A percentile compares a stretch with the other conserved stretches of the same genome.
phyloP scores from a whole-genome alignment of 2,329 filamentous ascomycete genomes.

The Ilyonectria mors-panacis region DNA sequence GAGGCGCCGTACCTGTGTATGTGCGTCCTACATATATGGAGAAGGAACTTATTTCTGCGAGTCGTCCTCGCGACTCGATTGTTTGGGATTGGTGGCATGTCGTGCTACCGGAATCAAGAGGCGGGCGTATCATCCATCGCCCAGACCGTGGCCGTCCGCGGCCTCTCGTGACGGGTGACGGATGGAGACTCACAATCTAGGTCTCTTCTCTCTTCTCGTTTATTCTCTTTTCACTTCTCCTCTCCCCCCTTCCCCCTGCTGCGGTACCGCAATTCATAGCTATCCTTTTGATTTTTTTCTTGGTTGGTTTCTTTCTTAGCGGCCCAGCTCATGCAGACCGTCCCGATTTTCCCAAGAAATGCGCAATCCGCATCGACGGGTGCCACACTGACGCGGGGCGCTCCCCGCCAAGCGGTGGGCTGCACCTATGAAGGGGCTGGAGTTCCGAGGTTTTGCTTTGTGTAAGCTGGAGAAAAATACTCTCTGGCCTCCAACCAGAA shows the following conservation, averaged over 20 bases:
- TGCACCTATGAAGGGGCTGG: neutral
- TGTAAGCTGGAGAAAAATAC: neutral
- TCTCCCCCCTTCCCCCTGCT: slow-evolving; percentile 9
- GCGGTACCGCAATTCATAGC: neutral
- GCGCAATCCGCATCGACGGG: slow-evolving; percentile 1
- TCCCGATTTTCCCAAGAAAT: neutral
- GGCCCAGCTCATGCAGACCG: slow-evolving; percentile 4
- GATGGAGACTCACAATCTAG: too few species aligned
- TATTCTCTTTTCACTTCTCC: neutral
- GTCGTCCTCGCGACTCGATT: neutral
- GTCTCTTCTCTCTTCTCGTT: neutral
- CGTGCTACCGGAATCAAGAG: neutral
- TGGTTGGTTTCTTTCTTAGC: slow-evolving; percentile 1
- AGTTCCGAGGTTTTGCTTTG: neutral
- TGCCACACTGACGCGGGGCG: neutral
- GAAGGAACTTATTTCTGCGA: neutral
- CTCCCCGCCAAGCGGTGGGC: neutral
- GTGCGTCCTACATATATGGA: neutral
- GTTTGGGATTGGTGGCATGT: neutral
- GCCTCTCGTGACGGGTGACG: too few species aligned
- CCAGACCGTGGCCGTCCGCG: too few species aligned
- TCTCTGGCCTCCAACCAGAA: neutral
- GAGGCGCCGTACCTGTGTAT: neutral
- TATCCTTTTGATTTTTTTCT: neutral
- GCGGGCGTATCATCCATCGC: neutral